Conservation (phyloP, 1,139 yeast species). For the Debaryomycetaceae sp. region DNA sequence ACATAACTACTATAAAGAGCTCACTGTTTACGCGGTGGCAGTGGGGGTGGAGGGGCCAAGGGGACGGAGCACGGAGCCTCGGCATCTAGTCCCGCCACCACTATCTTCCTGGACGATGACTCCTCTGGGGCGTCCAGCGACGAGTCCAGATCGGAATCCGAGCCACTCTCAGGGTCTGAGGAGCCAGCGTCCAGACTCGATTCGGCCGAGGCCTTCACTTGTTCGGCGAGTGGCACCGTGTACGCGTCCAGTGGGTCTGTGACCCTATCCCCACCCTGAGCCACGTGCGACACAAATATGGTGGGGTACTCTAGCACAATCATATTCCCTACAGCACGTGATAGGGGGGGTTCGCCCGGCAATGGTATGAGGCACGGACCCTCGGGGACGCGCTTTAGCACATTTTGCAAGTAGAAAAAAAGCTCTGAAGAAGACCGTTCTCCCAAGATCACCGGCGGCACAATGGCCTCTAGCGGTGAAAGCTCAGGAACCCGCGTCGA, state of each 20-base stretch:
- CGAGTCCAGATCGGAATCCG: slow-evolving; percentile 5
- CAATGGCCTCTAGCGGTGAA: slow-evolving; percentile 20
- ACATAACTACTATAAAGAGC: neutral
- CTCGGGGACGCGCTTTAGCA: slow-evolving; percentile 8
- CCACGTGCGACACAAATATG: slow-evolving; percentile 30
- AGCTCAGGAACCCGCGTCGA: slow-evolving; percentile 38
- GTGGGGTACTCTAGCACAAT: slow-evolving; percentile 76
- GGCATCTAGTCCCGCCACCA: neutral
- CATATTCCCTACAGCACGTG: slow-evolving; percentile 39
- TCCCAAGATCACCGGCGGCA: slow-evolving; percentile 26
- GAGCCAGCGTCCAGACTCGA: slow-evolving; percentile 6
- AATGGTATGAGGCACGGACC: slow-evolving; percentile 13
- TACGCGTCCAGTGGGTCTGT: slow-evolving; percentile 12
- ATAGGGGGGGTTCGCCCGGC: slow-evolving; percentile 14
- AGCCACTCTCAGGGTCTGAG: slow-evolving; percentile 8
- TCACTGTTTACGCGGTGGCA: neutral
- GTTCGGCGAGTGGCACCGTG: slow-evolving; percentile 2
- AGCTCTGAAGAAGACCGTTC: slow-evolving; percentile 12
- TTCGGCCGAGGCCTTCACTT: slow-evolving; percentile 5
- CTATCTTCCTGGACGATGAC: slow-evolving; percentile 8
- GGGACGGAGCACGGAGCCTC: neutral
- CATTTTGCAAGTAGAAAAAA: slow-evolving; percentile 25
- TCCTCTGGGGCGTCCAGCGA: slow-evolving; percentile 11
- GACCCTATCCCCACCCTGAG: slow-evolving; percentile 7
- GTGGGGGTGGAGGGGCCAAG: neutral